A percentile compares a stretch with the other conserved stretches of the same genome.
Conservation (phyloP, 148 eudicot genomes). For the Chenopodium album region DNA sequence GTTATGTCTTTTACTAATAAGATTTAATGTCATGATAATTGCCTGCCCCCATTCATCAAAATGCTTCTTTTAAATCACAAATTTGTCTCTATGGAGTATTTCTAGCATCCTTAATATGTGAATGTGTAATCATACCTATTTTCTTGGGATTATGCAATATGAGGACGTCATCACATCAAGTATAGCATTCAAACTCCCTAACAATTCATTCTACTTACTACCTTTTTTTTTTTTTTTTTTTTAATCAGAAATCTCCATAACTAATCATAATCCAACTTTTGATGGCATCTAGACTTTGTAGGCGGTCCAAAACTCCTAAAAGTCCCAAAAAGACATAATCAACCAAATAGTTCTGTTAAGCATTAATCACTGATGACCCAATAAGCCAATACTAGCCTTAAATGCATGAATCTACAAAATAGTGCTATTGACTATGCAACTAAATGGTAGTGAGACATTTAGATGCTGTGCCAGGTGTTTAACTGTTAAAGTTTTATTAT, state of each 20-base stretch:
- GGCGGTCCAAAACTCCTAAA: no score
- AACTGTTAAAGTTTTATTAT: not conserved
- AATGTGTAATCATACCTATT: no score
- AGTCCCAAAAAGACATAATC: no score
- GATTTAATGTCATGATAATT: not conserved
- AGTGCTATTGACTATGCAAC: no score
- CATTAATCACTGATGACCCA: no score
- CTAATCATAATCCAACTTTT: no score
- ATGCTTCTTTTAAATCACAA: not conserved
- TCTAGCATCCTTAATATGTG: not conserved
- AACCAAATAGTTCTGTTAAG: no score
- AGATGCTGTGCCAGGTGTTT: not conserved
- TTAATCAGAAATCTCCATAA: not conserved
- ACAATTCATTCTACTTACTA: not conserved
- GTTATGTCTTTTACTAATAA: not conserved
- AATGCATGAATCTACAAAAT: no score
- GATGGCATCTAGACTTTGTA: no score
- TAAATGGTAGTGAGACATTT: not conserved
- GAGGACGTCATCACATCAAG: no score
- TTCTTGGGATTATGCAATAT: not conserved
- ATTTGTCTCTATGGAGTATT: not conserved
- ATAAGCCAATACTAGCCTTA: no score
- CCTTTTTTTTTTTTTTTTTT: no score
- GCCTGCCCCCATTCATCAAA: not conserved
- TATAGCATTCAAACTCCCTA: not conserved